Conservation (phyloP, 2,329 filamentous ascomycete species). For the Fonsecaea pedrosoi region DNA sequence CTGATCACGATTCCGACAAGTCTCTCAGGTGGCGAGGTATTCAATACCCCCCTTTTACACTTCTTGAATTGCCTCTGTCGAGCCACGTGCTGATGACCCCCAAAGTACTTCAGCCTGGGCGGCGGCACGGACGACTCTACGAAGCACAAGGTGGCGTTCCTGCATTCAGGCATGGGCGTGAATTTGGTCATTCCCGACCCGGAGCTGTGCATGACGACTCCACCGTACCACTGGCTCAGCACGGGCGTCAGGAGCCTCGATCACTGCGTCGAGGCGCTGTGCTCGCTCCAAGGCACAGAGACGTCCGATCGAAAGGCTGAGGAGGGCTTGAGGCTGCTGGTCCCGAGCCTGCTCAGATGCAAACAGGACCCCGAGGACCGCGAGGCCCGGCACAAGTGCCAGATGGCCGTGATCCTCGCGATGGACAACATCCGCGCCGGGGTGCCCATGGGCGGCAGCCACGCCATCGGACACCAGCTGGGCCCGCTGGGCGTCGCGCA, state of each 20-base stretch:
- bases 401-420: conserved; percentile 55
- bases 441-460: conserved; percentile 52
- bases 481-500: conserved; percentile 64
- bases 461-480: conserved; percentile 60
- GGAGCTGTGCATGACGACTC: conserved; percentile 58
- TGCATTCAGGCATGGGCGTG: conserved; percentile 20
- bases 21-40: conserved; percentile 35
- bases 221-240: conserved; percentile 61
- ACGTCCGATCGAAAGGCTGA: conserved; percentile 47
- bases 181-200: conserved; percentile 50
- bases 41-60: neutral
- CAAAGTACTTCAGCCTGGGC: conserved; percentile 18
- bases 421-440: conserved; percentile 24
- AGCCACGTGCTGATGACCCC: neutral
- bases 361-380: conserved; percentile 47
- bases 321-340: conserved; percentile 50
- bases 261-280: conserved; percentile 63
- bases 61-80: neutral
- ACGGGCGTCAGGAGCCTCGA: conserved; percentile 64
- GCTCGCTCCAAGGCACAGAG: conserved; percentile 47
- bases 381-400: conserved; percentile 51
- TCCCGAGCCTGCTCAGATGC: conserved; percentile 52
- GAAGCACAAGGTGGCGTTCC: conserved; percentile 13
- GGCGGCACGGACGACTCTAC: conserved; percentile 20
- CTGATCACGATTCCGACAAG: conserved; percentile 21